Conservation (phyloP, 1,284 basidiomycete genomes). For the Leccinum pachyderme region DNA sequence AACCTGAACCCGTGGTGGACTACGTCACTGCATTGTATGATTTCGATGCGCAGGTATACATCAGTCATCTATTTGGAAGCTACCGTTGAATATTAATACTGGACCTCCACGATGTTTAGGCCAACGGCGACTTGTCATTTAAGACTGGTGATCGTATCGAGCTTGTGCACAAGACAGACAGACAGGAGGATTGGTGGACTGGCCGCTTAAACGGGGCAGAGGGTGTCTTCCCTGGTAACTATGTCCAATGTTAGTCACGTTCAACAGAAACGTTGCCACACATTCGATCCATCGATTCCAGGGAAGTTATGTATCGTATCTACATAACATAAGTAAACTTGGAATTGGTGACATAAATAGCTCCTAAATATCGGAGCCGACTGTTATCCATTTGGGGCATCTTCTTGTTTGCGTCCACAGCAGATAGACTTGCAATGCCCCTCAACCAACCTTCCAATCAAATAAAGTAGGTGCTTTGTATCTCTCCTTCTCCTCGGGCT, state of each 20-base stretch:
- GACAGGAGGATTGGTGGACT: conserved; percentile 98
- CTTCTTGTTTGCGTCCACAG: background rate
- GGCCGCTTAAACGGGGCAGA: conserved; percentile 81
- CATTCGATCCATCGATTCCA: background rate
- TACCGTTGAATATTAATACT: background rate
- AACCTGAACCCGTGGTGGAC: conserved; percentile 59
- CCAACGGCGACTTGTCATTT: conserved; percentile 93
- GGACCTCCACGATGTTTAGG: conserved; percentile 43
- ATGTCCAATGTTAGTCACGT: conserved; percentile 35
- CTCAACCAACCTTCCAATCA: conserved; percentile 86
- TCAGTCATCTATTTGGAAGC: background rate
- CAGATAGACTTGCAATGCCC: conserved; percentile 35
- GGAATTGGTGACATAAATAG: conserved; percentile 3
- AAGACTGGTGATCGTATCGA: conserved; percentile 92
- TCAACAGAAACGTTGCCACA: background rate
- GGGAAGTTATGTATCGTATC: background rate
- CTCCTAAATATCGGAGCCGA: conserved; percentile 20
- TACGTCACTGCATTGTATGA: conserved; percentile 96
- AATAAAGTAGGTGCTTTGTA: conserved; percentile 62
- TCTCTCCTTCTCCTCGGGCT: background rate
- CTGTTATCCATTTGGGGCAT: background rate
- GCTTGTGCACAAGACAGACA: conserved; percentile 82
- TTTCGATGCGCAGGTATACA: conserved; percentile 75
- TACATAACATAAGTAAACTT: background rate
- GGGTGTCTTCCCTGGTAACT: conserved; percentile 91